These are phyloP conservation scores for Penicillium frequentans DNA, from an alignment of 2,329 filamentous ascomycete genomes.

Conservation along the genomic window DNA sequence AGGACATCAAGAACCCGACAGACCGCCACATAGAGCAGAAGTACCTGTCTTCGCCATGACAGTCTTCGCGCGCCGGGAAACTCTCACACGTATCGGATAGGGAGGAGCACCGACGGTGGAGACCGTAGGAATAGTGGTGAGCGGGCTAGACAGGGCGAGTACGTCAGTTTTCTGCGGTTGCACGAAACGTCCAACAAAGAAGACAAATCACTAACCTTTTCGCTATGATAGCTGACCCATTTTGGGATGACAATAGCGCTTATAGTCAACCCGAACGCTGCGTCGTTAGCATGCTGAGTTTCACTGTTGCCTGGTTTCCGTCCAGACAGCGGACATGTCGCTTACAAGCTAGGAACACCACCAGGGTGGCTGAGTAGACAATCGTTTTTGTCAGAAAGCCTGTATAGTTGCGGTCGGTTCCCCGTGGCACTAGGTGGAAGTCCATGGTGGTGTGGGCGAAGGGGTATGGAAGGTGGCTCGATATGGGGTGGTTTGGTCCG, in stretches of 20 bases:
- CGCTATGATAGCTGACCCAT: conserved; percentile 50
- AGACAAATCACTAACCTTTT: conserved; percentile 33
- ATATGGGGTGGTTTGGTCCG: conserved; percentile 10
- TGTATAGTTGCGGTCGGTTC: conserved; percentile 46
- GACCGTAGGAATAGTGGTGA: conserved; percentile 68
- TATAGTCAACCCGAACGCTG: conserved; percentile 48
- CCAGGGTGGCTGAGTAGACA: conserved; percentile 45
- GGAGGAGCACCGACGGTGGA: conserved; percentile 78
- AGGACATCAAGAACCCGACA: conserved; percentile 82
- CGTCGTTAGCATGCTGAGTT: not conserved
- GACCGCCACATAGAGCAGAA: conserved; percentile 94
- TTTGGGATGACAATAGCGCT: conserved; percentile 48
- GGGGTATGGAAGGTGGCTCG: not conserved
- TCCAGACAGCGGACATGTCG: not conserved
- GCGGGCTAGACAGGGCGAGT: conserved; percentile 39
- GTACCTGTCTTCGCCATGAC: conserved; percentile 63
- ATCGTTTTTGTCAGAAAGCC: conserved; percentile 51
- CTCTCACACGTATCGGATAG: conserved; percentile 54
- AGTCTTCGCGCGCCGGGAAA: conserved; percentile 70
- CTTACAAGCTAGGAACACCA: conserved; percentile 47
- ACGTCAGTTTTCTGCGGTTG: not conserved
- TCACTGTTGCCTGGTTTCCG: not conserved
- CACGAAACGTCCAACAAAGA: not conserved
- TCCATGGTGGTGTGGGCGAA: conserved; percentile 30
- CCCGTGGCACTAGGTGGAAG: conserved; percentile 45